Base-by-base conservation (phyloP, 306 rosid genomes). In the Fragaria vesca region DNA sequence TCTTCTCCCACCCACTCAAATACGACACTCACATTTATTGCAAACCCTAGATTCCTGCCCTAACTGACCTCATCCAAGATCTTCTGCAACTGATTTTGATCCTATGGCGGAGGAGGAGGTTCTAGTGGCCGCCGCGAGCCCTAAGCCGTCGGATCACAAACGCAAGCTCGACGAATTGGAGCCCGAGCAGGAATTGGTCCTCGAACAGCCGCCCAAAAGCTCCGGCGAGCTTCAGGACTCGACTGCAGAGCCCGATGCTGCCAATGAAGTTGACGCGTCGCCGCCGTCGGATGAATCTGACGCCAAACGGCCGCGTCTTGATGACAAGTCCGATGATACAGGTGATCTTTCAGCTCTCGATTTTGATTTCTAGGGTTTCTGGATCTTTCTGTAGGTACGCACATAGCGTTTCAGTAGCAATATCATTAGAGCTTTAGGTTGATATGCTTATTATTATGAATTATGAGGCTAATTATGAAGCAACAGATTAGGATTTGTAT, bases 151-250 rank as follows among this genome's bases (percentile, higher is more conserved):
- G 47, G 98, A 93, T 76, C 75, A 85, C 89, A 96, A 93, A 76
- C 94, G 99, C 71, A 96, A 93, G 84, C 90, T 88, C 30, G 94
- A 90, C 76, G 98, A 96, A 85, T 86, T 93, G 70, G 90, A 91
- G 58, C 83, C 86, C 0, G 87, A 57, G 10, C 84, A 61, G 24
- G 69, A 63, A 63, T 26, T 12, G 10, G 42, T 30, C 3, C 42
- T 32, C 2, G 48, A 66, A 36, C 26, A 17, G 70, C 70, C 46
- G 12, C 43, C 21, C 0, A 65, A 28, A 63, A 76, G 17, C 79
- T 42, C 71, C 13, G 79, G 79, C 54, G 86, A 77, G 46, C 62
- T 69, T 5, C 80, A 52, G 8, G 80, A 87, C 36, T 69, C 85
- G 48, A 86, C 83, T 62, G 81, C 42, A 8, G 89, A 76, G 47